phyloP scores from a whole-genome alignment of 2,329 filamentous ascomycete species.

The Aspergillus tanneri region DNA sequence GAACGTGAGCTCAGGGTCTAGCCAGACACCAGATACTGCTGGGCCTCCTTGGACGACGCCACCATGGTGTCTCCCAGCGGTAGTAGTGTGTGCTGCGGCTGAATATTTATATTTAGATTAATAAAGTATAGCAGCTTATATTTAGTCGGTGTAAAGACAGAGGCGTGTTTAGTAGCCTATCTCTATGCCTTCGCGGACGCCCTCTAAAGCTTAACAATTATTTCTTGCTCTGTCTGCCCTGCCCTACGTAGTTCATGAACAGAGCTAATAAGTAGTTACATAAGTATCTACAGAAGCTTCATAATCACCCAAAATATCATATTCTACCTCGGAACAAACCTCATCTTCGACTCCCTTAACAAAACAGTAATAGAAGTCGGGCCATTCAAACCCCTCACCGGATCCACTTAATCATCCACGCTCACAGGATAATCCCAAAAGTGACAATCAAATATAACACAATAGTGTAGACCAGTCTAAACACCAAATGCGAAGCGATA shows the following conservation, averaged over 20 bases:
- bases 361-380: background rate
- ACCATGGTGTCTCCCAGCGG: background rate
- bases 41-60: background rate
- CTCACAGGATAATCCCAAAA: background rate
- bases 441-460: background rate
- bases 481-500: background rate
- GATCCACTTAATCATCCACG: background rate
- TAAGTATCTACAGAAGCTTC: too few species aligned
- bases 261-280: too few species aligned
- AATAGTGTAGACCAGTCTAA: background rate
- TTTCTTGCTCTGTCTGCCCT: background rate
- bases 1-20: constrained; percentile 11
- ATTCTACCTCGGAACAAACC: background rate
- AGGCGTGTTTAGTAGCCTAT: constrained; percentile 10
- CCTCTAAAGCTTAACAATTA: background rate
- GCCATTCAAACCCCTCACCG: background rate
- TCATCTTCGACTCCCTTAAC: background rate
- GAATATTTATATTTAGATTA: constrained; percentile 2
- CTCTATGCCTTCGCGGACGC: background rate
- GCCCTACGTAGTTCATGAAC: too few species aligned
- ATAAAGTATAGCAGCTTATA: constrained; percentile 12
- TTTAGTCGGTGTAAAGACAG: constrained; percentile 9
- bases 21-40: constrained; percentile 8
- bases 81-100: background rate
- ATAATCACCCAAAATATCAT: too few species aligned